Conservation (phyloP, 73 alveolate species). For the Effrenium voratum region DNA sequence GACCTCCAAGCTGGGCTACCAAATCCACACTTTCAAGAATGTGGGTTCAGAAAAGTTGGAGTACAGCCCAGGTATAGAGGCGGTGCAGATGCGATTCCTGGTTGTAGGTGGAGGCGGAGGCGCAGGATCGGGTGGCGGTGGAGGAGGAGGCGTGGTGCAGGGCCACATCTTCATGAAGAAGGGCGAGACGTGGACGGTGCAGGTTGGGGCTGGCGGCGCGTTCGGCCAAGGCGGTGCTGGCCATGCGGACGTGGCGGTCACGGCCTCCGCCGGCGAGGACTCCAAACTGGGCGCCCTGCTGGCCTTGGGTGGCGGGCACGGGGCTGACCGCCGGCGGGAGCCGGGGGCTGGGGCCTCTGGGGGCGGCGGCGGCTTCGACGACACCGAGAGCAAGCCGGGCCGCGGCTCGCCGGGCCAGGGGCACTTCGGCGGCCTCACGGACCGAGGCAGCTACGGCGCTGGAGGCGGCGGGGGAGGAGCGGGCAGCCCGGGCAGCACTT, state of each 20-base stretch:
- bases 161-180: background rate
- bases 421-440: background rate
- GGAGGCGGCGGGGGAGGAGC: slow-evolving; percentile 42
- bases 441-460: slow-evolving; percentile 6
- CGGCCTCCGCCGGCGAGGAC: background rate
- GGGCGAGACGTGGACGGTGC: slow-evolving; percentile 14
- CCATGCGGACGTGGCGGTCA: background rate
- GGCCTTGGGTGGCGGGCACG: slow-evolving; percentile 31
- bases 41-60: slow-evolving; percentile 1
- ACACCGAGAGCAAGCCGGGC: background rate
- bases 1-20: slow-evolving; percentile 1
- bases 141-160: slow-evolving; percentile 29
- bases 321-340: background rate
- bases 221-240: slow-evolving; percentile 31
- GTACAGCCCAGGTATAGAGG: slow-evolving; percentile 15
- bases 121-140: slow-evolving; percentile 50
- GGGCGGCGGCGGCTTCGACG: slow-evolving; percentile 11
- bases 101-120: slow-evolving; percentile 59
- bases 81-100: background rate
- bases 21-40: slow-evolving; percentile 16
- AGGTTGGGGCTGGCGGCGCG: background rate
- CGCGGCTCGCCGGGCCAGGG: background rate
- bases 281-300: slow-evolving; percentile 2
- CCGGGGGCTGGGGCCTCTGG: slow-evolving; percentile 38
- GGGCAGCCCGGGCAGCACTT: background rate